Evolutionary conservation across 1,284 basidiomycete genomes (phyloP).

Genomic region (Acaromyces ingoldii): DNA sequence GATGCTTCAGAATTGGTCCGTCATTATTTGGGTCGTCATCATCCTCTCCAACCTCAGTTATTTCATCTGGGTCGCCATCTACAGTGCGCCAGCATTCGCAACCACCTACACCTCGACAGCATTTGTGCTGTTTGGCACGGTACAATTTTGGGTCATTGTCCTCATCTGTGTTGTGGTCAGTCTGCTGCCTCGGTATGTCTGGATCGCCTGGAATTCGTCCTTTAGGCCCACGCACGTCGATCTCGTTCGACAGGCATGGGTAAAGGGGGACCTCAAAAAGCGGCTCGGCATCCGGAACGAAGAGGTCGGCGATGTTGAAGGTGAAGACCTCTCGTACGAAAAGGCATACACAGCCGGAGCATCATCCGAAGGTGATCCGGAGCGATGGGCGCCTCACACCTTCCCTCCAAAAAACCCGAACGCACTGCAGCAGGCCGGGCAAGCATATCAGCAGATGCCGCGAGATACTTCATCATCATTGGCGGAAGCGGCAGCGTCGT

Average conservation of each 20-base stretch:
- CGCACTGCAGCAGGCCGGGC: no score
- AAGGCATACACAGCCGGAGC: not conserved
- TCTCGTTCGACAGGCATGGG: constrained; percentile 40
- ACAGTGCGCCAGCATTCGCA: constrained; percentile 30
- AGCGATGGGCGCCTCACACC: not conserved
- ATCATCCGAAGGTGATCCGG: not conserved
- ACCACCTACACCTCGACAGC: constrained; percentile 27
- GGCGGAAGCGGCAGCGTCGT: no score
- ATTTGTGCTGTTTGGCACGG: constrained; percentile 31
- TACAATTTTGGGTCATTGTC: constrained; percentile 37
- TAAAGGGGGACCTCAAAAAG: constrained; percentile 36
- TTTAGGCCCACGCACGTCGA: constrained; percentile 42
- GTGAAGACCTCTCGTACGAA: not conserved
- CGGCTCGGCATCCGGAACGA: constrained; percentile 23
- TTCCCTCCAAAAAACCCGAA: not conserved
- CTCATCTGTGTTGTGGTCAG: constrained; percentile 35
- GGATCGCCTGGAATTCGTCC: constrained; percentile 27
- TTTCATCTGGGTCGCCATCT: constrained; percentile 36
- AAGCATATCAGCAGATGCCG: not conserved
- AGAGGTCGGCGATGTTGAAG: not conserved
- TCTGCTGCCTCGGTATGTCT: constrained; percentile 35
- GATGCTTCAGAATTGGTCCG: constrained; percentile 11
- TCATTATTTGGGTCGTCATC: constrained; percentile 36
- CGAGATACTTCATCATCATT: not conserved
- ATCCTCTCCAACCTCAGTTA: constrained; percentile 36